phyloP scores from a whole-genome alignment of 2,329 filamentous ascomycete genomes.

The Mariannaea sp. region DNA sequence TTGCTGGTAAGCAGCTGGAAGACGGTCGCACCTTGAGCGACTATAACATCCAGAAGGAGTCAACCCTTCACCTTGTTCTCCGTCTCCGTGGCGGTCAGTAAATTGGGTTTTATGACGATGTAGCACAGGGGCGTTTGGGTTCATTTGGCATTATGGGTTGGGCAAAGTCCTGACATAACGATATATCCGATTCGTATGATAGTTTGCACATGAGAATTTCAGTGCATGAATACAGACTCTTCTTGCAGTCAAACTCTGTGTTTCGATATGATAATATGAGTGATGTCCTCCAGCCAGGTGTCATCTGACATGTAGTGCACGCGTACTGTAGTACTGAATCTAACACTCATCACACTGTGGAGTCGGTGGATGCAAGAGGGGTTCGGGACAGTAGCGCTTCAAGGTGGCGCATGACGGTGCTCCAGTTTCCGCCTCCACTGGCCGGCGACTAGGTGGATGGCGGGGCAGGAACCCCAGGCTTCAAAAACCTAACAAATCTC shows the following conservation, averaged over 20 bases:
- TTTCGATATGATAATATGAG: not conserved
- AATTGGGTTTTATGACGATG: constrained; percentile 66
- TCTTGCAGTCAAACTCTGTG: constrained; percentile 22
- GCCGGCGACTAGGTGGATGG: constrained; percentile 3
- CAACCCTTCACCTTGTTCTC: constrained; percentile 82
- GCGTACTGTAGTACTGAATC: no score
- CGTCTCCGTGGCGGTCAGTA: constrained; percentile 81
- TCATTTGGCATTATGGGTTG: constrained; percentile 23
- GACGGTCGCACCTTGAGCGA: constrained; percentile 88
- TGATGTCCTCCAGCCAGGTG: not conserved
- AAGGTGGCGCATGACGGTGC: not conserved
- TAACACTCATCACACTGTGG: constrained; percentile 17
- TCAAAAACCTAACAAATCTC: not conserved
- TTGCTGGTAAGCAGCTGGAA: constrained; percentile 94
- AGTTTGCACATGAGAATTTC: constrained; percentile 20
- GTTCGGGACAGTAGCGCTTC: constrained; percentile 19
- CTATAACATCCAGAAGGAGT: constrained; percentile 97
- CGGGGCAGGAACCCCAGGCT: constrained; percentile 2
- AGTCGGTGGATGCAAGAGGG: constrained; percentile 15
- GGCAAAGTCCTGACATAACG: constrained; percentile 29
- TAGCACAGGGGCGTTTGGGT: constrained; percentile 52
- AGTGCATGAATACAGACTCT: constrained; percentile 29
- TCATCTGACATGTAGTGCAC: not conserved
- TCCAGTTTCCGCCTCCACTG: no score
- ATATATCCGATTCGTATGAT: constrained; percentile 28